Base-by-base conservation (phyloP, 2,329 filamentous ascomycete genomes). In the Trichothecium sympodiale region DNA sequence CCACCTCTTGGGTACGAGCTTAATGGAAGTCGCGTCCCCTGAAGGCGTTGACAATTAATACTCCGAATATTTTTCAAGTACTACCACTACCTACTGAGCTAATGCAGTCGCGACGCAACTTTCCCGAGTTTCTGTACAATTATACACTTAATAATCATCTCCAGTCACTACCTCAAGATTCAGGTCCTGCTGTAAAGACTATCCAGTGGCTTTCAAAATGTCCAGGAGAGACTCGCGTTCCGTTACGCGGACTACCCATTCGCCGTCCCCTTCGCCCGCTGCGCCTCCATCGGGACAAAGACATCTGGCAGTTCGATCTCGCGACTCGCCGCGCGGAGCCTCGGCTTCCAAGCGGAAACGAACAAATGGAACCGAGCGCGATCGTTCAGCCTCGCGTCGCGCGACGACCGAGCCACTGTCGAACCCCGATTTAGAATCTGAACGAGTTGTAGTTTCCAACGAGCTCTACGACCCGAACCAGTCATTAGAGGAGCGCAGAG, bases 401-500 rank as follows among this genome's bases (percentile, higher is more conserved):
- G 47, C 50, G 23, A 54, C 47, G 4, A 33, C 31, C 17, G 50
- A 49, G 23, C 43, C 49, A 16, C 31, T 45, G 23, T 9, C 17
- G 39, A 10, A 25, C 6, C 6, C 20, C 6, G 20, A 25, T 6
- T 17, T 29, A 44, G 15, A 43, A 45, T 8, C 43, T 28, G 7
- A 39, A 41, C 10, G 46, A 43, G n/a, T n/a, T n/a, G n/a, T n/a
- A n/a, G n/a, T n/a, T n/a, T n/a, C n/a, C 35, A 45, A 46, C 14
- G 65, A 72, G 15, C 63, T 67, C 5, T 94, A 88, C 56, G 83
- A 95, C 50, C 88, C 87, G 1, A 79, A 93, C 41, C 89, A 95
- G 53, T 69, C 85, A 38, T 65, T 81, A 10, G 74, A 81, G 30
- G 74, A 87, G 56, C 76, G 86, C 29, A 72, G 88, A 17, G 61